These are phyloP conservation scores for Neopestalotiopsis sp. DNA, from an alignment of 2,329 filamentous ascomycete species.

Conservation along the genomic window DNA sequence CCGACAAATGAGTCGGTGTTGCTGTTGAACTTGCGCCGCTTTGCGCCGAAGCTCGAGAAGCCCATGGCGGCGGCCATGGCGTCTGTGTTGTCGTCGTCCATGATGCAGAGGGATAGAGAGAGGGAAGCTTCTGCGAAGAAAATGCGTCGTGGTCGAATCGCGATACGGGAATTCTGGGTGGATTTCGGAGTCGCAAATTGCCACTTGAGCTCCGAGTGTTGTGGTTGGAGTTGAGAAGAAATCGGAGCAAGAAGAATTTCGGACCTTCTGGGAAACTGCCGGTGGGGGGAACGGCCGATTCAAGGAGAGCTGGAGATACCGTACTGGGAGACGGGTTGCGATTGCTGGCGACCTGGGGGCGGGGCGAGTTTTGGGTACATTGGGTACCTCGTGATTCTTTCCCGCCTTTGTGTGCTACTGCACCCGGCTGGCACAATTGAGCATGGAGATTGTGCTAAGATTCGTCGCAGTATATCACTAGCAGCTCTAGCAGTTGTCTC, in stretches of 20 bases:
- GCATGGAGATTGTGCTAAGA: no score
- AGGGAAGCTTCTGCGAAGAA: background rate
- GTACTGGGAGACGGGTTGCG: background rate
- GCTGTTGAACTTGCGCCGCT: conserved; percentile 72
- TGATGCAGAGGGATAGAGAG: background rate
- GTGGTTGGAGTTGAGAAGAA: background rate
- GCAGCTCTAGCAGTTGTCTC: no score
- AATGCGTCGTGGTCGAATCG: background rate
- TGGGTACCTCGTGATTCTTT: no score
- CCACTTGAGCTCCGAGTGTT: background rate
- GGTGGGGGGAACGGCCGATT: background rate
- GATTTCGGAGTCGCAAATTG: no score
- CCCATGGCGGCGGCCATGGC: conserved; percentile 74
- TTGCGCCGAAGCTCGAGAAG: conserved; percentile 74
- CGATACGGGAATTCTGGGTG: no score
- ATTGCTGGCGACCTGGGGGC: background rate
- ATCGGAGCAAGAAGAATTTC: background rate
- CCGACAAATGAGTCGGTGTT: conserved; percentile 45
- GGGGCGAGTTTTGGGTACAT: background rate
- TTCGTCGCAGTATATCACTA: no score
- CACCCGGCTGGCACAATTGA: no score
- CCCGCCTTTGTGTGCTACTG: no score
- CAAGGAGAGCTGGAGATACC: background rate
- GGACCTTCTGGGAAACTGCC: background rate
- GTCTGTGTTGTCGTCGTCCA: conserved; percentile 43